Evolutionary conservation across 257 asterid genomes (phyloP), one percentile per base, ranked within the genome.

Genomic region (Ocimum tenuiflorum): DNA sequence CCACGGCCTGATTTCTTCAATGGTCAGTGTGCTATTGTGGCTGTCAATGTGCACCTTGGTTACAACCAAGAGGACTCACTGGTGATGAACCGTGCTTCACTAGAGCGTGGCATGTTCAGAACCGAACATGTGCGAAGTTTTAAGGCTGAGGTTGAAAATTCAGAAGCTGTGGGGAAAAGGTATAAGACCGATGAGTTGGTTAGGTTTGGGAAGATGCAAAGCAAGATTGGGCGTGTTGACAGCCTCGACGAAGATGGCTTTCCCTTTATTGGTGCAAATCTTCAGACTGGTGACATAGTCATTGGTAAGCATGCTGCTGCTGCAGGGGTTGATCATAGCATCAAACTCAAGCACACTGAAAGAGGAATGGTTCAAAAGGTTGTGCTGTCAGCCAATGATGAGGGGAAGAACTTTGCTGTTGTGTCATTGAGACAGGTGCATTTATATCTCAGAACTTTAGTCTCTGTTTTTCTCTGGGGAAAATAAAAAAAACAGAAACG

Each of bases 31-130:
- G 95, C 95, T 20, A 86, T 94, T 3, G 96, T 94, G 51, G 90
- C 99, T 35, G 96, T 94, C 11, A 94, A 94, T 68, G 99, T 86
- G 45, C 97, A 94, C 73, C 94, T 74, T 14, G 97, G 99, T 31
- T 94, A 84, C 78, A 94, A 94, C 78, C 99, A 94, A 73, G 97
- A 90, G 70, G 99, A 94, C 73, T 94, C 99, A 0, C 43, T 94
- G 48, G 99, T 94, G 13, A 90, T 94, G 99, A 94, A 94, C 69
- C 90, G 92, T 49, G 80, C 96, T 2, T 94, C 99, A 7, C 17
- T 90, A 65, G 99, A 94, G 72, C 97, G 99, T 17, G 99, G 97
- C 22, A 84, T 94, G 99, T 94, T 90, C 53, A 81, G 99, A 6
- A 63, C 96, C 1, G 97, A 90, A 72, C 99, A 90, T 68, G 67